Percentiles rank a stretch among this genome's conserved stretches.
phyloP scores from a whole-genome alignment of 371 early-diverging fungal species.

The Rhizopus sp. region DNA sequence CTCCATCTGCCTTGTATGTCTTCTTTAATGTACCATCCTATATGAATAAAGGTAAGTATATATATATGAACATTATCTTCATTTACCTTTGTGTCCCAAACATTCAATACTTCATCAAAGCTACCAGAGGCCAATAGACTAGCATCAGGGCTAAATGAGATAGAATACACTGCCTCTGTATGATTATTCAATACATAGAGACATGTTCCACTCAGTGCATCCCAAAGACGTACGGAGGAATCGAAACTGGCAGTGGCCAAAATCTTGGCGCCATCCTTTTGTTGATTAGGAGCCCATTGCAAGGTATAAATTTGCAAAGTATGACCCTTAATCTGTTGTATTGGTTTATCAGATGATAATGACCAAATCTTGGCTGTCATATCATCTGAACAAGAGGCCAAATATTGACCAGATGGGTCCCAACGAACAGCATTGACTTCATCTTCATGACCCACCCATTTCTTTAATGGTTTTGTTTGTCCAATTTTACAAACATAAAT shows the following conservation, averaged over 20 bases:
- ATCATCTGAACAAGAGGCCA: conserved; percentile 95
- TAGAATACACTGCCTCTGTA: conserved; percentile 79
- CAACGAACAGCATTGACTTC: conserved; percentile 91
- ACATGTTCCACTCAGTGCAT: conserved; percentile 70
- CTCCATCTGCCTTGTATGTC: conserved; percentile 69
- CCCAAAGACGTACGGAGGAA: conserved; percentile 89
- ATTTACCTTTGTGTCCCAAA: conserved; percentile 79
- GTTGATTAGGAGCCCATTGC: conserved; percentile 59
- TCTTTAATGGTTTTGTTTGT: conserved; percentile 61
- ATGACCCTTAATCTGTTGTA: conserved; percentile 73
- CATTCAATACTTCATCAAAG: conserved; percentile 78
- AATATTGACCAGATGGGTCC: conserved; percentile 79
- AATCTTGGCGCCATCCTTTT: conserved; percentile 33
- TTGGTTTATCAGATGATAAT: conserved; percentile 38
- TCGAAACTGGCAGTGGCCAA: conserved; percentile 90
- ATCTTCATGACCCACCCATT: conserved; percentile 79
- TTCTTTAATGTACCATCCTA: conserved; percentile 68
- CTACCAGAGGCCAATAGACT: conserved; percentile 84
- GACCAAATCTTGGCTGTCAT: conserved; percentile 74
- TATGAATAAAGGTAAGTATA: neutral
- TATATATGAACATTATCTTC: neutral
- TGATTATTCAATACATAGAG: conserved; percentile 78
- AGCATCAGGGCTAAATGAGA: conserved; percentile 88
- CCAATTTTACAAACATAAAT: conserved; percentile 84
- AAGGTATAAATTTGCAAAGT: conserved; percentile 77